Evolutionary conservation across 257 asterid species (phyloP), one percentile per base, ranked within the genome.

Genomic region (Paraleonurus japonicus): DNA sequence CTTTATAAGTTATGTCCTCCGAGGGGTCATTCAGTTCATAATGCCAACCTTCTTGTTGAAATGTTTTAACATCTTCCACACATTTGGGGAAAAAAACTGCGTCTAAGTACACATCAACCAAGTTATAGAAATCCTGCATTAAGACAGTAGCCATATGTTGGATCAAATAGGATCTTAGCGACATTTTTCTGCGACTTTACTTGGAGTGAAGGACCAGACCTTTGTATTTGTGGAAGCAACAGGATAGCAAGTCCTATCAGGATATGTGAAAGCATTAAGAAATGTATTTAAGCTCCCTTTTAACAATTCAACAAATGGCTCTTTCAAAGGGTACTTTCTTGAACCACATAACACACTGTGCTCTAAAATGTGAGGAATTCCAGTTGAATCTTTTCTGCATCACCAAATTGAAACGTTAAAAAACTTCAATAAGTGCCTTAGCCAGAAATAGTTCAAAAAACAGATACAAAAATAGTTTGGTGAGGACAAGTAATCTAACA

Each of bases 21-120:
- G 97, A 95, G 58, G 96, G 95, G 81, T 92, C 96, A 79, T 95
- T 89, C 75, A 95, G 83, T 70, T 95, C 99, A 71, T 92, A 95
- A 85, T 95, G 99, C 99, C 99, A 95, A 61, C 99, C 99, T 85
- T 92, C 99, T 79, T 95, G 99, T 79, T 95, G 98, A 83, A 95
- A 95, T 23, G 96, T 95, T 83, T 87, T 91, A 43, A 89, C 62
- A 71, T 95, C 98, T 78, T 91, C 95, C 80, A 92, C 98, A 71
- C 99, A 95, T 85, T 83, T 92, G 50, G 99, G 98, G 79, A 88
- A 95, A 70, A 95, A 92, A 41, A 95, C 99, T 13, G 99, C 99
- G 83, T 95, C 99, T 65, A 95, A 78, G 83, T 95, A 95, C 60
- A 95, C 99, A 80, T 95, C 99, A 71, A 95, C 99, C 96, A 95